These are phyloP conservation scores for Trichoderma simmonsii DNA, from an alignment of 2,329 filamentous ascomycete species.

Conservation along the genomic window DNA sequence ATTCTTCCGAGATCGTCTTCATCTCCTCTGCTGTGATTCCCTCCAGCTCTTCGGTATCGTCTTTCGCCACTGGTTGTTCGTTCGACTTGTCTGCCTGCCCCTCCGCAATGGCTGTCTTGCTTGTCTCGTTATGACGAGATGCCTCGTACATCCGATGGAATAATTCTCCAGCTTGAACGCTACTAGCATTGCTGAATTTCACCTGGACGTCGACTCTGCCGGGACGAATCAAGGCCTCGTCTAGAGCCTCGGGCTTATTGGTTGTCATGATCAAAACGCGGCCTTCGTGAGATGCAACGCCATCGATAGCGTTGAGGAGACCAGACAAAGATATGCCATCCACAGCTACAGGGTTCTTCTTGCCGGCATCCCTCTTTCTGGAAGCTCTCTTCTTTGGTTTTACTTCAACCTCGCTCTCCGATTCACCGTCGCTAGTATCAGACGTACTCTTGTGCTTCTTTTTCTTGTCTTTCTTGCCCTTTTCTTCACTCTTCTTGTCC, in stretches of 20 bases:
- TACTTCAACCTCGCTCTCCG: slow-evolving; percentile 23
- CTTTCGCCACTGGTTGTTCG: slow-evolving; percentile 7
- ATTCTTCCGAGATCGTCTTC: slow-evolving; percentile 43
- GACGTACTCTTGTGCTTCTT: slow-evolving; percentile 29
- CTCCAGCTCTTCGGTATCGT: slow-evolving; percentile 1
- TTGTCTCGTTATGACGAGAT: slow-evolving; percentile 23
- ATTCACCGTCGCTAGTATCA: slow-evolving; percentile 27
- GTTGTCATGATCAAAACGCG: slow-evolving; percentile 80
- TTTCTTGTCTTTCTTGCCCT: slow-evolving; percentile 21
- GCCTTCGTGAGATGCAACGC: slow-evolving; percentile 75
- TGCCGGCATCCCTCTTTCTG: slow-evolving; percentile 14
- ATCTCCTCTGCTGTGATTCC: slow-evolving; percentile 37
- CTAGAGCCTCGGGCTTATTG: slow-evolving; percentile 70
- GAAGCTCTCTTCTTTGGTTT: slow-evolving; percentile 22
- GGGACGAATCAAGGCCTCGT: slow-evolving; percentile 70
- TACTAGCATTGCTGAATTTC: slow-evolving; percentile 57
- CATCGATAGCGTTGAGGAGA: slow-evolving; percentile 79
- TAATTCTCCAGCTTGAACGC: slow-evolving; percentile 52
- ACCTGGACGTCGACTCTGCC: slow-evolving; percentile 71
- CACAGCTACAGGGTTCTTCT: slow-evolving; percentile 21
- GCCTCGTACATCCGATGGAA: slow-evolving; percentile 61
- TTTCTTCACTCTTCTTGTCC: slow-evolving; percentile 20
- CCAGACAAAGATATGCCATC: slow-evolving; percentile 70
- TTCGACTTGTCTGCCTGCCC: neutral
- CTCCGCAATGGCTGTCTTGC: neutral